These are phyloP conservation scores for Emmonsia crescens DNA, from an alignment of 2,329 filamentous ascomycete species.

Conservation along the genomic window DNA sequence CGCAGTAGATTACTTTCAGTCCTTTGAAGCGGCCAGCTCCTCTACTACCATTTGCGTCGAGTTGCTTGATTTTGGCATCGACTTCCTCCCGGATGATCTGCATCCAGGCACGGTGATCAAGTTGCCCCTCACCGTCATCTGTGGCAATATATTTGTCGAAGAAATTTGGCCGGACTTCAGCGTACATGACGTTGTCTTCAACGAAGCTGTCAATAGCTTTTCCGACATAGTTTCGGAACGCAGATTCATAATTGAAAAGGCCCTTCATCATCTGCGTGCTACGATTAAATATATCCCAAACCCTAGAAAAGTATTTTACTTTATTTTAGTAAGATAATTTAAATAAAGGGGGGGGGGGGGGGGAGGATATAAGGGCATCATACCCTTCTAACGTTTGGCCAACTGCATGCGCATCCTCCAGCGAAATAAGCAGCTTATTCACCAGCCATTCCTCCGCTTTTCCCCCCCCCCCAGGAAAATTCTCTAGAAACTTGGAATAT, in stretches of 20 bases:
- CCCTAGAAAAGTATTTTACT: not conserved
- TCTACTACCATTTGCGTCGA: not conserved
- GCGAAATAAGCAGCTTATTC: not conserved
- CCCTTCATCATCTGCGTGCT: conserved; percentile 8
- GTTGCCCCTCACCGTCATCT: conserved; percentile 1
- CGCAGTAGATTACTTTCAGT: conserved; percentile 6
- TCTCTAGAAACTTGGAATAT: conserved; percentile 1
- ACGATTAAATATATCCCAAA: conserved; percentile 6
- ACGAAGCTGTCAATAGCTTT: conserved; percentile 4
- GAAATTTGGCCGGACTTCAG: conserved; percentile 5
- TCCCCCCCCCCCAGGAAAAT: not conserved
- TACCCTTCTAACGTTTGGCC: conserved; percentile 3
- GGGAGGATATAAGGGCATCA: not conserved
- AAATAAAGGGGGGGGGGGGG: no score
- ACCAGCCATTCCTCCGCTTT: conserved; percentile 4
- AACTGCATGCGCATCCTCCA: conserved; percentile 1
- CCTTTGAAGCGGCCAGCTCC: not conserved
- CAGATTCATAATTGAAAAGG: conserved; percentile 5
- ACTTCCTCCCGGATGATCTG: not conserved
- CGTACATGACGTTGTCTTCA: conserved; percentile 4
- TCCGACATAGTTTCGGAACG: conserved; percentile 1
- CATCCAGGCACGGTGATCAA: conserved; percentile 4
- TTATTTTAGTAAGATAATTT: not conserved
- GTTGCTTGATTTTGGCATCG: not conserved
- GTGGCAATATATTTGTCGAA: conserved; percentile 3